phyloP scores from a whole-genome alignment of 495 filamentous ascomycete species.

The Schizothecium vesticola region DNA sequence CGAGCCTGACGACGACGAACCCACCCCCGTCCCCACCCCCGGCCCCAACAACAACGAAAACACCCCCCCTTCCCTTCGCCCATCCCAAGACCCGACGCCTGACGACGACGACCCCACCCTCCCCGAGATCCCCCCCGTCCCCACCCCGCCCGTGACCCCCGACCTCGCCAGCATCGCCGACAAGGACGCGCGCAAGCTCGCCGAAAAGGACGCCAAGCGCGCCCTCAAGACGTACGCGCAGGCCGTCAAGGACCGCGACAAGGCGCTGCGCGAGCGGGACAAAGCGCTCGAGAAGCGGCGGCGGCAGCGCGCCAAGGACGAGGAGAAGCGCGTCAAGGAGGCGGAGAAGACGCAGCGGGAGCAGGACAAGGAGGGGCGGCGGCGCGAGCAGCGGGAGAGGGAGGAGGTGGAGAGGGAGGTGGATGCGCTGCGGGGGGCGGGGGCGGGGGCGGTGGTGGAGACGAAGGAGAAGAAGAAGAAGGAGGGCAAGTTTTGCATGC shows the following conservation, averaged over 20 bases:
- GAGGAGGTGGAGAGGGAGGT: constrained; percentile 17
- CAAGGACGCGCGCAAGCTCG: constrained; percentile 58
- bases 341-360: constrained; percentile 39
- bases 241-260: constrained; percentile 59
- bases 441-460: constrained; percentile 40
- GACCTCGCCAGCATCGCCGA: constrained; percentile 50
- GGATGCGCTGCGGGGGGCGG: constrained; percentile 7
- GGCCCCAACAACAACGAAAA: neutral
- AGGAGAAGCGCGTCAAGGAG: constrained; percentile 20
- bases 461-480: constrained; percentile 40
- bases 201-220: constrained; percentile 55
- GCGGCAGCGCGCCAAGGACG: constrained; percentile 25
- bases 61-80: neutral
- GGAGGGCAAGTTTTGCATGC: constrained; percentile 71
- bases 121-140: constrained; percentile 40
- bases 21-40: neutral
- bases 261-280: constrained; percentile 51
- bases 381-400: constrained; percentile 1
- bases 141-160: constrained; percentile 35
- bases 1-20: constrained; percentile 20
- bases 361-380: constrained; percentile 1
- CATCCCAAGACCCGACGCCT: neutral
- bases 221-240: constrained; percentile 55
- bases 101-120: constrained; percentile 23
- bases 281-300: constrained; percentile 45